phyloP scores from a whole-genome alignment of 2,329 filamentous ascomycete species.

The Ophiostoma fasciatum region DNA sequence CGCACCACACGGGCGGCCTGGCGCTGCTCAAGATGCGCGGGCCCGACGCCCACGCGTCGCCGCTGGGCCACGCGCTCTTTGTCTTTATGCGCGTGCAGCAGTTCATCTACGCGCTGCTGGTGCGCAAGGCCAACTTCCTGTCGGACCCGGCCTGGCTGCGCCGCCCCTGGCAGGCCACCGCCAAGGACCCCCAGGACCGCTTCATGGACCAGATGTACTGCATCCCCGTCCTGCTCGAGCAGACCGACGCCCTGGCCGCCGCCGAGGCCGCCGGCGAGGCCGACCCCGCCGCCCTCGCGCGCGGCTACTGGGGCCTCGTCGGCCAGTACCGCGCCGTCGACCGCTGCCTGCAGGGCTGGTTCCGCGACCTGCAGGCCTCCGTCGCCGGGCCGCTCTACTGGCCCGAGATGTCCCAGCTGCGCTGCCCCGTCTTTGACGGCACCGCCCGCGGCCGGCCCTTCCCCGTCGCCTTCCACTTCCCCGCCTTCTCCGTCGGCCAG shows the following conservation, averaged over 20 bases:
- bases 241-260: conserved; percentile 3
- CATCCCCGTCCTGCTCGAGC: conserved; percentile 8
- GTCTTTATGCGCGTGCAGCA: conserved; percentile 12
- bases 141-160: conserved; percentile 9
- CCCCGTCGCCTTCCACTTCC: conserved; percentile 13
- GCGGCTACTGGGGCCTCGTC: conserved; percentile 4
- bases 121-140: conserved; percentile 10
- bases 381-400: conserved; percentile 12
- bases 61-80: conserved; percentile 12
- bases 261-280: neutral
- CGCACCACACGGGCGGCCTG: conserved; percentile 12
- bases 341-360: conserved; percentile 7
- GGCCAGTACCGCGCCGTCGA: conserved; percentile 7
- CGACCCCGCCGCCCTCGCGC: neutral
- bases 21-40: conserved; percentile 13
- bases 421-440: conserved; percentile 1
- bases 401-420: conserved; percentile 11
- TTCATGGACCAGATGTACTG: conserved; percentile 13
- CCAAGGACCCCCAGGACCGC: conserved; percentile 12
- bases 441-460: conserved; percentile 7
- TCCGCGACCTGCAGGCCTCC: conserved; percentile 6
- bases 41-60: conserved; percentile 7
- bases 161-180: conserved; percentile 7
- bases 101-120: conserved; percentile 9
- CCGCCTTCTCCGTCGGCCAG: conserved; percentile 12